Evolutionary conservation across 2,329 filamentous ascomycete species (phyloP).

Genomic region (Celoporthe dispersa): DNA sequence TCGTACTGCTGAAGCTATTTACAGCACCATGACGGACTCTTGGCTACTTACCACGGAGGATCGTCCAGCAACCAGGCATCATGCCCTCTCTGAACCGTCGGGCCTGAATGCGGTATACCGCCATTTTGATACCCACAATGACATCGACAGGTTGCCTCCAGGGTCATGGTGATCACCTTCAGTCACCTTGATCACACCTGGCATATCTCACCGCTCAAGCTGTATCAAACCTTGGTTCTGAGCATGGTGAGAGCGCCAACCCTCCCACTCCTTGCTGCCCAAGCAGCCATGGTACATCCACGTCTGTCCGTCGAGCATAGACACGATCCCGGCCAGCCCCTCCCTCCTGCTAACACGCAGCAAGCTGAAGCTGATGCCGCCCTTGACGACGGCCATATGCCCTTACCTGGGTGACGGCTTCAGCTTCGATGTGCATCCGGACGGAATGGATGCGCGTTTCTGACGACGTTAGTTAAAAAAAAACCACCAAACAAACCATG

Average conservation of each 20-base stretch:
- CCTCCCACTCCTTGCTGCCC: conserved; percentile 2
- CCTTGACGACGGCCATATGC: background rate
- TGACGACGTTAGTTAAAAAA: background rate
- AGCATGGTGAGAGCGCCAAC: background rate
- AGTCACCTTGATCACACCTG: conserved; percentile 3
- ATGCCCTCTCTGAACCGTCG: background rate
- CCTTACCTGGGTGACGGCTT: too few species aligned
- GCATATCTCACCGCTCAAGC: conserved; percentile 5
- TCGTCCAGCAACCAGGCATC: conserved; percentile 2
- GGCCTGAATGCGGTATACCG: background rate
- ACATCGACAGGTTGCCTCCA: background rate
- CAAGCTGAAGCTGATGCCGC: background rate
- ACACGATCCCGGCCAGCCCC: background rate
- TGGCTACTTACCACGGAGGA: background rate
- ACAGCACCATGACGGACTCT: background rate
- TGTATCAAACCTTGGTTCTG: background rate
- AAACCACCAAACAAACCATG: background rate
- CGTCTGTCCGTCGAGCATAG: background rate
- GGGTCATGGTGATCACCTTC: too few species aligned
- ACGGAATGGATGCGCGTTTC: background rate
- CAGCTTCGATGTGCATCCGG: background rate
- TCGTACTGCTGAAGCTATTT: conserved; percentile 6
- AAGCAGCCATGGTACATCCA: background rate
- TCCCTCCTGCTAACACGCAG: background rate
- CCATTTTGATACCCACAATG: conserved; percentile 11